Percentiles rank a stretch among this genome's conserved stretches.
These are phyloP conservation scores for Coccomyxa subellipsoidea DNA, from an alignment of 163 green algal genomes.

Conservation along the genomic window DNA sequence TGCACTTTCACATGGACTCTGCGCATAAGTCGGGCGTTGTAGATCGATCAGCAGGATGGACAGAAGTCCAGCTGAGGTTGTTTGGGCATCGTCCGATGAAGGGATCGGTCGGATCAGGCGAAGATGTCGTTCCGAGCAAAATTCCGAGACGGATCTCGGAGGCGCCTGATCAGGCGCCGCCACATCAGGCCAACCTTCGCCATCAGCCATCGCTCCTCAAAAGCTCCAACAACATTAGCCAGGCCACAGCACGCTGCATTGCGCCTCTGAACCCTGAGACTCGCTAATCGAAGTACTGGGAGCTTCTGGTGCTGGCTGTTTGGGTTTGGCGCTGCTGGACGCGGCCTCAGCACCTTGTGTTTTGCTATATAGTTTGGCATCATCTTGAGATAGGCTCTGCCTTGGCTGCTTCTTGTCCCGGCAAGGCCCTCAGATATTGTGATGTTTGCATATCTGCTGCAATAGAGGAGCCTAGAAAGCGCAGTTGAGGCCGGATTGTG, in stretches of 20 bases:
- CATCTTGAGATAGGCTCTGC: neutral
- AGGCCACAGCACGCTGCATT: neutral
- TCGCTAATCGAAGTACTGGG: neutral
- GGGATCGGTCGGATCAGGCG: too few relatives aligned
- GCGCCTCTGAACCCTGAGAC: neutral
- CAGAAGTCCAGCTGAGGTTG: too few relatives aligned
- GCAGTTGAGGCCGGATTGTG: neutral
- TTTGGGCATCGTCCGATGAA: too few relatives aligned
- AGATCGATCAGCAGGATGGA: too few relatives aligned
- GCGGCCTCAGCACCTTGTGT: neutral
- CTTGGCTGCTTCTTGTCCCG: neutral
- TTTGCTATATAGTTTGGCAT: neutral
- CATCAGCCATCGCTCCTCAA: neutral
- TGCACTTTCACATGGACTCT: too few relatives aligned
- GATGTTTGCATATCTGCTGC: neutral
- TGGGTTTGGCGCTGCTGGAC: neutral
- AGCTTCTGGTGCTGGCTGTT: neutral
- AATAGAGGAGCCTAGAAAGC: neutral
- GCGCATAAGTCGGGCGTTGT: too few relatives aligned
- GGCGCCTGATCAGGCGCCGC: neutral
- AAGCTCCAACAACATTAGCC: neutral
- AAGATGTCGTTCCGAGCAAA: neutral
- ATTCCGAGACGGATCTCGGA: neutral
- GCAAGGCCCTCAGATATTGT: neutral
- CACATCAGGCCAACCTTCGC: too few relatives aligned